Percentiles rank a stretch among this genome's conserved stretches.
phyloP scores from a whole-genome alignment of 108 stramenopile genomes.

The Cyclotella choctawhatcheeana region DNA sequence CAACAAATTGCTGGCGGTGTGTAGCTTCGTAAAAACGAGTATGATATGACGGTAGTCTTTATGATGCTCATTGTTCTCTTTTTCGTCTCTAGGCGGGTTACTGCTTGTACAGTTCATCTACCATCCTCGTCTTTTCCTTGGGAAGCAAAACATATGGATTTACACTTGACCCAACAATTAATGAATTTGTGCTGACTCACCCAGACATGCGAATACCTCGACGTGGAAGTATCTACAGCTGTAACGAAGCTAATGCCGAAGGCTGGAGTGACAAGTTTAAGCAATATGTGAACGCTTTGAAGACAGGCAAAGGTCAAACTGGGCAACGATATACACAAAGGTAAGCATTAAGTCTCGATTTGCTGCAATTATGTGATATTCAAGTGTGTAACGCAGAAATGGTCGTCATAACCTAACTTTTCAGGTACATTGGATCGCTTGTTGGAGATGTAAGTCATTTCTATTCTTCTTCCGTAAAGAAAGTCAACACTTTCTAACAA shows the following conservation, averaged over 20 bases:
- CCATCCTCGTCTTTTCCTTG: conserved; percentile 93
- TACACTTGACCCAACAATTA: conserved; percentile 94
- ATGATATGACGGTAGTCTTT: too few relatives aligned
- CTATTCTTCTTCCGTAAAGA: background rate
- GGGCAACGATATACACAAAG: conserved; percentile 78
- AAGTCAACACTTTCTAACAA: background rate
- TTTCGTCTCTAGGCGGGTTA: conserved; percentile 71
- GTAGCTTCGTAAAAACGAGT: background rate
- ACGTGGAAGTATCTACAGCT: conserved; percentile 85
- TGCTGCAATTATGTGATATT: too few relatives aligned
- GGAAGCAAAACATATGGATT: conserved; percentile 89
- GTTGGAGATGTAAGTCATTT: conserved; percentile 89
- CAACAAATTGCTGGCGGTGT: conserved; percentile 80
- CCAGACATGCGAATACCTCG: conserved; percentile 89
- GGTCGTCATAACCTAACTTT: too few relatives aligned
- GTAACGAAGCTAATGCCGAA: conserved; percentile 94
- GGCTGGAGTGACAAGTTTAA: conserved; percentile 87
- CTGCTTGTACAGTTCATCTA: conserved; percentile 96
- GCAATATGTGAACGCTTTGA: conserved; percentile 81
- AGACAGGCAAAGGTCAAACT: conserved; percentile 76
- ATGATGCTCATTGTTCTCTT: background rate
- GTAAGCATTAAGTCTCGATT: too few relatives aligned
- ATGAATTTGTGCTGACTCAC: conserved; percentile 95
- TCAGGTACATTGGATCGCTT: conserved; percentile 95
- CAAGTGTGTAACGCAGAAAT: too few relatives aligned